Evolutionary conservation across 495 filamentous ascomycete species (phyloP).

Genomic region (Aspergillus panamensis): DNA sequence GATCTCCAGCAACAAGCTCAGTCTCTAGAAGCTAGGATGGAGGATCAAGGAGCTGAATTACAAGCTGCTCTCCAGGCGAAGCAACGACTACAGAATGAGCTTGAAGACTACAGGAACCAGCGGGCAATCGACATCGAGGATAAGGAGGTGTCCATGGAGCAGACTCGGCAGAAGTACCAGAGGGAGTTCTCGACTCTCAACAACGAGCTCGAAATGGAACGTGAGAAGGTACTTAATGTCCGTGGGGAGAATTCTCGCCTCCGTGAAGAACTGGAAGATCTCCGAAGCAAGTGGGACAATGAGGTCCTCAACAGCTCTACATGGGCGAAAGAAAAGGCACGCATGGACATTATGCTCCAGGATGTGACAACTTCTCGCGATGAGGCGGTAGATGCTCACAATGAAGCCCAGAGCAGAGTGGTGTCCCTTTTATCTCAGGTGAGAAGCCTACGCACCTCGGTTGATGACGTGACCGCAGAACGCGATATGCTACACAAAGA

Average conservation of each 20-base stretch:
- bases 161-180: slow-evolving; percentile 97
- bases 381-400: slow-evolving; percentile 88
- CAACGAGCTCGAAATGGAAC: slow-evolving; percentile 87
- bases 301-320: slow-evolving; percentile 96
- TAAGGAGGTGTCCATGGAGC: slow-evolving; percentile 93
- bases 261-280: slow-evolving; percentile 90
- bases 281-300: slow-evolving; percentile 96
- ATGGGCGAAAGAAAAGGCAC: slow-evolving; percentile 96
- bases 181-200: slow-evolving; percentile 83
- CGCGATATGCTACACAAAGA: slow-evolving; percentile 82
- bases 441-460: slow-evolving; percentile 71
- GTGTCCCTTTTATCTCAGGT: slow-evolving; percentile 91
- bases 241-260: slow-evolving; percentile 69
- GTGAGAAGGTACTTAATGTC: slow-evolving; percentile 73
- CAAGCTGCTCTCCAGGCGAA: slow-evolving; percentile 83
- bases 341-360: slow-evolving; percentile 85
- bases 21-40: slow-evolving; percentile 82
- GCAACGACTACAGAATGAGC: slow-evolving; percentile 93
- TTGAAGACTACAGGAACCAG: slow-evolving; percentile 95
- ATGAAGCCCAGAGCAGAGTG: slow-evolving; percentile 89
- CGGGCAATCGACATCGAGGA: slow-evolving; percentile 95
- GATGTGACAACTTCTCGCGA: slow-evolving; percentile 87
- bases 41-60: slow-evolving; percentile 88
- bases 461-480: slow-evolving; percentile 84
- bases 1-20: slow-evolving; percentile 88